Base-by-base conservation (phyloP, 768 basidiomycete genomes). In the Cystofilobasidium bisporidii region DNA sequence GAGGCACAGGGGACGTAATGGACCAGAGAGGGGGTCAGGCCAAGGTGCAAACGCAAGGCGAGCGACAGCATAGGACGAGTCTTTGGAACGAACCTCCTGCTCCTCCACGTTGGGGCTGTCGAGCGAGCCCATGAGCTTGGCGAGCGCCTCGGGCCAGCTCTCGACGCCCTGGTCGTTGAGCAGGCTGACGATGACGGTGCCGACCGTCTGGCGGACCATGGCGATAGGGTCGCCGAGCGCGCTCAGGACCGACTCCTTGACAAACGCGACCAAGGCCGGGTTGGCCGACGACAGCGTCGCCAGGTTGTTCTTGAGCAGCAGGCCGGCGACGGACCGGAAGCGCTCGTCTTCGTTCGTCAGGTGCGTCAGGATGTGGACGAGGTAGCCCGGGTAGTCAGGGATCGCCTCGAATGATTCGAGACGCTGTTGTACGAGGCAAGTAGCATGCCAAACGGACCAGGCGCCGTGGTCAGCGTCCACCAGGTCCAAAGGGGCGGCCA, bases 231-330 rank as follows among this genome's bases (percentile, higher is more conserved):
- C 89, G 71, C 80, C 82, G 78, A 97, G 72, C 28, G 75, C 76
- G 9, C 38, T 53, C n/a, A 78, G 71, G 17, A 78, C 74, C 26
- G 71, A 72, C 9, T 69, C 68, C 63, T 77, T 77, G 69, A 79
- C 75, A 69, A 76, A 96, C 20, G 60, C 80, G 36, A 83, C 81
- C 26, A 91, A 87, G 57, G 86, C 83, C 22, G 82, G 80, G 28
- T 85, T 79, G 64, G 72, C 70, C 10, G 85, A 83, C 57, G 81
- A 82, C 63, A 91, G 81, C 75, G 92, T 86, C 71, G 87, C 83
- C 53, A 89, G 84, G 74, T 91, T 92, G 78, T 99, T 98, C 85
- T 99, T 99, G 78, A 99, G 85, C 28, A 97, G 82, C 73, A 97
- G 89, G 50, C 94, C 94, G 30, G 94, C 93, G 79, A 97, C 93